Percentiles rank a stretch among this genome's conserved stretches.
These are phyloP conservation scores for Cicer judaicum DNA, from an alignment of 306 rosid genomes.

Conservation along the genomic window DNA sequence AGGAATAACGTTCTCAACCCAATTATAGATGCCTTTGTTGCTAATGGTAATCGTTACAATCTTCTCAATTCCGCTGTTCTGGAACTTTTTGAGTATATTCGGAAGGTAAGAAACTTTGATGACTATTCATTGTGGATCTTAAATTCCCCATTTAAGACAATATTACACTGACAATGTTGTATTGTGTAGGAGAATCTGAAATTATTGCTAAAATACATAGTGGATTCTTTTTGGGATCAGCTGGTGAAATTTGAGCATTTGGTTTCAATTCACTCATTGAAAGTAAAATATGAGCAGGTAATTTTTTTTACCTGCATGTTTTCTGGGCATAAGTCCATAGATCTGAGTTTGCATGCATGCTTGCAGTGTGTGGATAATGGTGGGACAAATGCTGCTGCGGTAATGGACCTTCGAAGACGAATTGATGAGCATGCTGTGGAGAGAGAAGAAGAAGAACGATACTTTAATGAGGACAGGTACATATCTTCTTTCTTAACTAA, in stretches of 20 bases:
- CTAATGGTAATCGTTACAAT: constrained; percentile 93
- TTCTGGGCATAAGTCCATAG: constrained; percentile 10
- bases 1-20: constrained; percentile 86
- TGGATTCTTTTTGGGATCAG: constrained; percentile 87
- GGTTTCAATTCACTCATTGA: constrained; percentile 66
- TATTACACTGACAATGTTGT: constrained; percentile 34
- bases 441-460: constrained; percentile 93
- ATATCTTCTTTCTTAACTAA: constrained; percentile 14
- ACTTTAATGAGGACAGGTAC: constrained; percentile 92
- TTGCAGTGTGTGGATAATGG: constrained; percentile 79
- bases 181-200: constrained; percentile 77
- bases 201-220: constrained; percentile 64
- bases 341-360: constrained; percentile 41
- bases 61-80: constrained; percentile 89
- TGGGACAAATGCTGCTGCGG: constrained; percentile 62
- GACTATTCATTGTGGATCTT: constrained; percentile 33
- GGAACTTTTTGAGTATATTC: constrained; percentile 86
- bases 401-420: constrained; percentile 71
- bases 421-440: constrained; percentile 90
- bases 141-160: constrained; percentile 28
- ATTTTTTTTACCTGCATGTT: background rate
- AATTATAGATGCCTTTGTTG: constrained; percentile 75
- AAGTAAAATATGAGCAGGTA: constrained; percentile 97
- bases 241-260: constrained; percentile 76
- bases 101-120: constrained; percentile 63